These are phyloP conservation scores for Saccharomyces paradoxus DNA, from an alignment of 805 yeast species.

Conservation along the genomic window DNA sequence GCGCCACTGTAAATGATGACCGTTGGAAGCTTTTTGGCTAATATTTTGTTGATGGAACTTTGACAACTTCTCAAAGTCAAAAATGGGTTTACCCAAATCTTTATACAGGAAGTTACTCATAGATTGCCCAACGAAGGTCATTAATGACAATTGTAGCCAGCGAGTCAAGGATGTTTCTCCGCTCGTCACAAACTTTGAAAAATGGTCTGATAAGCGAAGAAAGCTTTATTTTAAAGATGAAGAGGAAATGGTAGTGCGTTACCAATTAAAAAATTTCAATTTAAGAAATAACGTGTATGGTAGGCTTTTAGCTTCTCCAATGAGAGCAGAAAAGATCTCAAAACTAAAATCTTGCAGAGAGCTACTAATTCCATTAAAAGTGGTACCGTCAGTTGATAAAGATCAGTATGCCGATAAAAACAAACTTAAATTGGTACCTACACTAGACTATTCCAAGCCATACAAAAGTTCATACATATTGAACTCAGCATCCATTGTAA, in stretches of 20 bases:
- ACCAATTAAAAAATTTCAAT: conserved; percentile 1
- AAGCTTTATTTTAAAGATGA: conserved; percentile 12
- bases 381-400: conserved; percentile 7
- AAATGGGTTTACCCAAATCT: neutral
- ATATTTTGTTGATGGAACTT: neutral
- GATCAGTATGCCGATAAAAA: conserved; percentile 5
- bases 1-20: neutral
- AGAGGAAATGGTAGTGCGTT: conserved; percentile 2
- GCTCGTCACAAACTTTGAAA: conserved; percentile 25
- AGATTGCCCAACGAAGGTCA: neutral
- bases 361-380: conserved; percentile 31
- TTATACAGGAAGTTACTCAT: neutral
- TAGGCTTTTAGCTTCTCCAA: conserved; percentile 34
- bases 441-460: conserved; percentile 1
- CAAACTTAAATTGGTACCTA: conserved; percentile 7
- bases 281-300: conserved; percentile 34
- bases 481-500: conserved; percentile 8
- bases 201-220: conserved; percentile 30
- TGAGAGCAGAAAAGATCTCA: conserved; percentile 34
- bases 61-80: neutral
- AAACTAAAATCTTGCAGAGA: conserved; percentile 35
- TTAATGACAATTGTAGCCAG: neutral
- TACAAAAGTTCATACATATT: conserved; percentile 20
- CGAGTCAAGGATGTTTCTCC: conserved; percentile 9
- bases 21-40: neutral